phyloP scores from a whole-genome alignment of 2,329 filamentous ascomycete species.

The Lasiodiplodia sp. region DNA sequence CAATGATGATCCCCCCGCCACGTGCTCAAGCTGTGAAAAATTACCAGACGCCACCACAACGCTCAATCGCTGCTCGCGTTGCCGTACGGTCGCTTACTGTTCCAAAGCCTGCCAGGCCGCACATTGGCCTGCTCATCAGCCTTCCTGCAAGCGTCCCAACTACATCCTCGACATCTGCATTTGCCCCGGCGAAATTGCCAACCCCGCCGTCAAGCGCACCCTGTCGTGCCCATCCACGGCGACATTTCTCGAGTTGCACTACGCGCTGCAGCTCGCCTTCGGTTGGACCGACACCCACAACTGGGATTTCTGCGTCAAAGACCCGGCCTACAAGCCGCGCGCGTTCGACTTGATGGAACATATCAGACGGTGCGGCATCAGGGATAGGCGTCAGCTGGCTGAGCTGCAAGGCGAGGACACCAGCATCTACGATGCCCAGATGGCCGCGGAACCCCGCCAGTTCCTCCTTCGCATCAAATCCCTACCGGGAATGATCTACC shows the following conservation, averaged over 20 bases:
- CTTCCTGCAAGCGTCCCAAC: conserved; percentile 36
- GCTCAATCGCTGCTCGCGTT: conserved; percentile 6
- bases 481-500: neutral
- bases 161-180: conserved; percentile 38
- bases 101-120: conserved; percentile 1
- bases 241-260: conserved; percentile 37
- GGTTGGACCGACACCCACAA: conserved; percentile 37
- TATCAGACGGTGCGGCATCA: neutral
- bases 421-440: neutral
- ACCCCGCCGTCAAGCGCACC: conserved; percentile 37
- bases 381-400: neutral
- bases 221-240: conserved; percentile 37
- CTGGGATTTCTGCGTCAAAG: conserved; percentile 37
- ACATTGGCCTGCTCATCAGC: neutral
- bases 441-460: neutral
- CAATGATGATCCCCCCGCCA: neutral
- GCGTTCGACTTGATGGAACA: conserved; percentile 16
- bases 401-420: neutral
- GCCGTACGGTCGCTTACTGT: conserved; percentile 1
- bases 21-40: neutral
- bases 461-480: neutral
- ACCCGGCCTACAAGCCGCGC: conserved; percentile 11
- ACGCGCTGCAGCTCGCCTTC: conserved; percentile 39
- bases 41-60: neutral
- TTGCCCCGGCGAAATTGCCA: conserved; percentile 29